Evolutionary conservation across 768 basidiomycete species (phyloP), one percentile per base, ranked within the genome.

Genomic region (Collybia mongolica): DNA sequence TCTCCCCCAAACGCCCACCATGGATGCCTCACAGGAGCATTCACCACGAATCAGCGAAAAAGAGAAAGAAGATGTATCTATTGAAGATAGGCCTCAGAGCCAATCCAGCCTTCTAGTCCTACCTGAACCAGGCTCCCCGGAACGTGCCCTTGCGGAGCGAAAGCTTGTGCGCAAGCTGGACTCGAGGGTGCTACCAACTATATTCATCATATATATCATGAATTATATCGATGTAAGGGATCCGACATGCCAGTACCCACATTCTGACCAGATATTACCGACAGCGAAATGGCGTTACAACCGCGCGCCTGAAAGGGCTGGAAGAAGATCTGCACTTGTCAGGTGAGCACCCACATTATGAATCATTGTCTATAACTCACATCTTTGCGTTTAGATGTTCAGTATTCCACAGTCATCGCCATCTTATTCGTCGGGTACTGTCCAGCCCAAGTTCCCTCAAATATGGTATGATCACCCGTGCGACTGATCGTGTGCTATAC

Each of bases 361-460:
- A 6, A 4, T 32, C 22, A 35, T 19, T 11, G 3, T 6, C 9
- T 1, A 8, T 12, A 28, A 26, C 7, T 26, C 19, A 14, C 1
- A 60, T 62, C 54, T 54, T 62, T 20, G 60, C 52, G 23, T 39
- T 8, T 50, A 82, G 81, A 77, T 49, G 62, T 81, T 14, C 74
- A 82, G 57, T 83, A 83, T 56, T 67, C 70, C 19, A 75, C 76
- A 2, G 66, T 81, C 19, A 63, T 83, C 12, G 80, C 81, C 0
- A 66, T 79, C 39, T 68, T 83, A 20, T 83, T 75, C 53, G 84
- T 70, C 2, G 80, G 81, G 1, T 84, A 86, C 52, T 77, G 77
- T 32, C 83, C 83, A 2, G 77, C 80, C 12, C 83, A 86, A 55
- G 76, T 86, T 46, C 84, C 84, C 0, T 84, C 80, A 0, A 87